Conservation (phyloP, 1,284 basidiomycete species). For the Ceratobasidium sp. region DNA sequence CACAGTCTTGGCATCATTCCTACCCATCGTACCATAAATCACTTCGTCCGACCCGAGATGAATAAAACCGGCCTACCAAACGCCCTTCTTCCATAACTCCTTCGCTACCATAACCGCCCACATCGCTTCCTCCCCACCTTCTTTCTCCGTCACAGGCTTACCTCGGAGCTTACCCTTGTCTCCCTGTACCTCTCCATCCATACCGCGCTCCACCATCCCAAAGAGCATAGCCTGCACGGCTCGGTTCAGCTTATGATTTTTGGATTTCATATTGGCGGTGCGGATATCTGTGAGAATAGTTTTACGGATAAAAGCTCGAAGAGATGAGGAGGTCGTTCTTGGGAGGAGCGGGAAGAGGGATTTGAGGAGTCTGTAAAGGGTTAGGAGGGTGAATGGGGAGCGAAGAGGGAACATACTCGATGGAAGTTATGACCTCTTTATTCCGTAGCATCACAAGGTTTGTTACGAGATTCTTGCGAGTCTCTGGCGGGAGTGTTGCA, state of each 20-base stretch:
- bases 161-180: slow-evolving; percentile 82
- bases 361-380: slow-evolving; percentile 78
- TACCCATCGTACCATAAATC: slow-evolving; percentile 54
- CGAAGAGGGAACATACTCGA: slow-evolving; percentile 75
- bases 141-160: slow-evolving; percentile 62
- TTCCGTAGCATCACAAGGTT: slow-evolving; percentile 94
- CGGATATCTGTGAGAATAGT: slow-evolving; percentile 97
- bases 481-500: slow-evolving; percentile 79
- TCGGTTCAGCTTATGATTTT: slow-evolving; percentile 96
- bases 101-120: slow-evolving; percentile 97
- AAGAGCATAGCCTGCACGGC: slow-evolving; percentile 98
- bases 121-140: slow-evolving; percentile 88
- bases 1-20: slow-evolving; percentile 94
- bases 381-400: slow-evolving; percentile 32
- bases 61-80: slow-evolving; percentile 74
- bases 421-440: slow-evolving; percentile 91
- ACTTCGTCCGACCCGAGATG: not conserved
- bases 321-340: slow-evolving; percentile 85
- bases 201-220: slow-evolving; percentile 92
- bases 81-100: slow-evolving; percentile 94
- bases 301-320: slow-evolving; percentile 90
- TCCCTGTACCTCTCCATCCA: slow-evolving; percentile 83
- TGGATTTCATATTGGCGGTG: slow-evolving; percentile 89
- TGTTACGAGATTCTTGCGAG: slow-evolving; percentile 85
- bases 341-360: slow-evolving; percentile 95